Base-by-base conservation (phyloP, 345 rosid species). In the Sisymbrium altissimum region DNA sequence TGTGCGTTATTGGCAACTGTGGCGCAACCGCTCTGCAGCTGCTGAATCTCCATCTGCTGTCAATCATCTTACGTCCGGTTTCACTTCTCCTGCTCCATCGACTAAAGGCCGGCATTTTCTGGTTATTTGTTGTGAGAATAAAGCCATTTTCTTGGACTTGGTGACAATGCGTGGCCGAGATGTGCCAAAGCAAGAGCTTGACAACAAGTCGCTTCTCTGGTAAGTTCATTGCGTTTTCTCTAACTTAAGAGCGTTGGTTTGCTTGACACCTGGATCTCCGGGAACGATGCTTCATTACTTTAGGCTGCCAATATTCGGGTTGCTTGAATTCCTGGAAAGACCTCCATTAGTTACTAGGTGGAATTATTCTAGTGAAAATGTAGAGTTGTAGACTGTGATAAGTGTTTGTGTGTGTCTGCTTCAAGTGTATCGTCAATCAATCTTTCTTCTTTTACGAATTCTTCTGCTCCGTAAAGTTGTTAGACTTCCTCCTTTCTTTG, bases 161-260 rank as follows among this genome's bases (percentile, higher is more conserved):
- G 99, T 92, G 50, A 88, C 99, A 17, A 90, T 95, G 98, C 97
- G 98, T 29, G 96, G 99, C 63, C 94, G 97, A 10, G 99, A 92
- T 84, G 97, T 95, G 49, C 98, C 93, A 17, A 95, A 95, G 83
- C 92, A 87, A 64, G 99, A 95, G 74, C 97, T 95, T 68, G 99
- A 92, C 77, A 95, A 90, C 81, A 90, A 83, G 69, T 92, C 98
- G 4, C 87, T 95, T 76, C 84, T 95, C 81, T 95, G 99, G 97
- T 77, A 81, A 84, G 83, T 84, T 73, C 35, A 18, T 46, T 75
- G 6, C 8, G 21, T 60, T 36, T 29, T 23, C 17, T 69, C 68
- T 41, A 9, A 8, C 59, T 21, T 56, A 44, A 55, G 57, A 67
- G 25, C 35, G 5, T 36, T 9, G 13, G 3, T 53, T 68, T 61